Conservation (phyloP, 306 rosid genomes). For the Erythrophleum fordii region DNA sequence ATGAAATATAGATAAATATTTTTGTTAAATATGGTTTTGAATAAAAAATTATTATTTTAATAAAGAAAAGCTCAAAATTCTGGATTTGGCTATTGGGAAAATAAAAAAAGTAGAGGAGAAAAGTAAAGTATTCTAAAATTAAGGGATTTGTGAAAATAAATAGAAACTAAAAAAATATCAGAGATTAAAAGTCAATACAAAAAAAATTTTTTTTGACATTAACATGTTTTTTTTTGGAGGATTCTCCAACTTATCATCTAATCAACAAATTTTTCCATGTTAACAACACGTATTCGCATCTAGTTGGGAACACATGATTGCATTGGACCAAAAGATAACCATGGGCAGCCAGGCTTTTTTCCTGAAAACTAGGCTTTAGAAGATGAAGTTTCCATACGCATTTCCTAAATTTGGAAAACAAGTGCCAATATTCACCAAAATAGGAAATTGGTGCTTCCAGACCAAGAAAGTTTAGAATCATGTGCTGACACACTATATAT, state of each 20-base stretch:
- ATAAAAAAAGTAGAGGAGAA: too few species aligned
- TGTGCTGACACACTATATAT: too few species aligned
- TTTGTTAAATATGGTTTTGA: too few species aligned
- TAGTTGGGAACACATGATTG: not conserved
- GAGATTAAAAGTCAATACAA: not conserved
- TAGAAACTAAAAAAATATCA: not conserved
- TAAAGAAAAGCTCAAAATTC: too few species aligned
- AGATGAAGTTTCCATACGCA: conserved; percentile 12
- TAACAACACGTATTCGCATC: not conserved
- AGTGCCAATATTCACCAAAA: conserved; percentile 33
- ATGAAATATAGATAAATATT: too few species aligned
- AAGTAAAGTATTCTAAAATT: too few species aligned
- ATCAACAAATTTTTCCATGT: not conserved
- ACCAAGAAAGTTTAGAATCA: conserved; percentile 31
- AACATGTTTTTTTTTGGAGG: too few species aligned
- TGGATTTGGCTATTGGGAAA: too few species aligned
- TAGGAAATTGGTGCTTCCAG: conserved; percentile 20
- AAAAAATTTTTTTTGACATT: too few species aligned
- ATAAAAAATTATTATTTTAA: too few species aligned
- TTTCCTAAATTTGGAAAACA: conserved; percentile 25
- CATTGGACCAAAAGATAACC: not conserved
- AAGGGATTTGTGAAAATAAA: too few species aligned
- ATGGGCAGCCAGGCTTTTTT: conserved; percentile 23
- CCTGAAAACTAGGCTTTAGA: not conserved
- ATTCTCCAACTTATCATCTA: not conserved